Evolutionary conservation across 305 asterid species (phyloP).

Genomic region (Solanum hybrid): DNA sequence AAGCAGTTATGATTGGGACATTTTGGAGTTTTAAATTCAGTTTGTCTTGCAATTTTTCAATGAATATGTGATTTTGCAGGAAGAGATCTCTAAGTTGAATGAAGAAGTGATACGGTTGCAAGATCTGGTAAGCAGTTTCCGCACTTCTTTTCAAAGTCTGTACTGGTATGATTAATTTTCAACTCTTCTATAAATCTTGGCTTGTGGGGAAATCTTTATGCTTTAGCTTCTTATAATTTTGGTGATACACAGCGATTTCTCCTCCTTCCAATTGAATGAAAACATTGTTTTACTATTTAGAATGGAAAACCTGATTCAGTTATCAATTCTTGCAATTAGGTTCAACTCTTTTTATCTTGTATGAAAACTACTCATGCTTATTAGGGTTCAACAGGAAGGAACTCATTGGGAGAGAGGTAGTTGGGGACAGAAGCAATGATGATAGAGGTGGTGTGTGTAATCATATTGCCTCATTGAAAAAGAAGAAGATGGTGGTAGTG

Average conservation of each 20-base stretch:
- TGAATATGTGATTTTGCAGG: slow-evolving; percentile 38
- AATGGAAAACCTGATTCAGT: not conserved
- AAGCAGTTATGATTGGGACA: not conserved
- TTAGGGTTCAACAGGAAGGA: not conserved
- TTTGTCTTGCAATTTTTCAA: not conserved
- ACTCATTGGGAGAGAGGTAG: not conserved
- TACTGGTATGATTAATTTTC: not conserved
- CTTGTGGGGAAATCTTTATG: not conserved
- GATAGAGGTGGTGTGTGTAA: not conserved
- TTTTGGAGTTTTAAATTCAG: not conserved
- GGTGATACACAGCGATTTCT: not conserved
- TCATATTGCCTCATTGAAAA: not conserved
- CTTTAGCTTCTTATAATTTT: not conserved
- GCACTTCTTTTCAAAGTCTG: not conserved
- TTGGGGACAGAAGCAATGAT: not conserved
- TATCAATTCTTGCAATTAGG: not conserved
- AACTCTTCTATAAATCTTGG: not conserved
- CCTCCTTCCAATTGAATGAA: not conserved
- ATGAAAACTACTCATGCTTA: not conserved
- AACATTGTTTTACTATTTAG: not conserved
- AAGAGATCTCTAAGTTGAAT: slow-evolving; percentile 58
- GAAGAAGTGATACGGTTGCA: slow-evolving; percentile 52
- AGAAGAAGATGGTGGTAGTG: not conserved
- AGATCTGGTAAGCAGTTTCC: slow-evolving; percentile 36
- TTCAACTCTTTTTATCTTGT: not conserved